phyloP scores from a whole-genome alignment of 345 rosid genomes.

The Gossypium ekmanianum region DNA sequence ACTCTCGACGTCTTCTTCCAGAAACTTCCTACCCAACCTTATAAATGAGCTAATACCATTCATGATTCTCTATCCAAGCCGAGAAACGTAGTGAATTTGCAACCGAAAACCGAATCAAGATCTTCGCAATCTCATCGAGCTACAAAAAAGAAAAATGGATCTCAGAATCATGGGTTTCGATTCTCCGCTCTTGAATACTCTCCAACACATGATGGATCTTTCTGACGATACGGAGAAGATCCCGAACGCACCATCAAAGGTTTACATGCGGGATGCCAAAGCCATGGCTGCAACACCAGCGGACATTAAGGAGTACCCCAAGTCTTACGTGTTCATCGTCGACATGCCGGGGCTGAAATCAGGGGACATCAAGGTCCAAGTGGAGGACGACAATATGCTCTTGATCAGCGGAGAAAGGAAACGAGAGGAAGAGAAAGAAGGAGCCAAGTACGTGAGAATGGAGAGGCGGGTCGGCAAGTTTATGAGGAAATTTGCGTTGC shows the following conservation, averaged over 20 bases:
- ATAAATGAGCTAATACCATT: background rate
- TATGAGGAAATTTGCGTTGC: constrained; percentile 53
- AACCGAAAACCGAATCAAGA: background rate
- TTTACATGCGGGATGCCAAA: constrained; percentile 45
- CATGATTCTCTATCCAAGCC: background rate
- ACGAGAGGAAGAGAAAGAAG: constrained; percentile 49
- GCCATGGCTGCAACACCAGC: constrained; percentile 64
- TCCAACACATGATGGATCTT: constrained; percentile 41
- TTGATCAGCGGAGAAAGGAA: constrained; percentile 56
- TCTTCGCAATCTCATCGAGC: background rate
- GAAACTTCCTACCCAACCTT: background rate
- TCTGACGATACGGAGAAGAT: constrained; percentile 23
- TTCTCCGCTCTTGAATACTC: constrained; percentile 27
- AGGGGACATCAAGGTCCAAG: constrained; percentile 54
- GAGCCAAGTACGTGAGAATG: constrained; percentile 54
- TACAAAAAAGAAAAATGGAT: constrained; percentile 24
- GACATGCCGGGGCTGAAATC: constrained; percentile 64
- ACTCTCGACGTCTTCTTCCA: background rate
- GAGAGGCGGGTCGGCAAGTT: constrained; percentile 59
- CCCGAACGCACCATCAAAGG: constrained; percentile 29
- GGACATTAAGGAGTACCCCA: constrained; percentile 43
- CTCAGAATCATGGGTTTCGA: constrained; percentile 34
- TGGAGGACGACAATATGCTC: constrained; percentile 55
- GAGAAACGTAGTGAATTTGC: background rate
- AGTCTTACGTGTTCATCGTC: constrained; percentile 43